phyloP scores from a whole-genome alignment of 345 rosid species.

The Psidium friedrichsthalianum region DNA sequence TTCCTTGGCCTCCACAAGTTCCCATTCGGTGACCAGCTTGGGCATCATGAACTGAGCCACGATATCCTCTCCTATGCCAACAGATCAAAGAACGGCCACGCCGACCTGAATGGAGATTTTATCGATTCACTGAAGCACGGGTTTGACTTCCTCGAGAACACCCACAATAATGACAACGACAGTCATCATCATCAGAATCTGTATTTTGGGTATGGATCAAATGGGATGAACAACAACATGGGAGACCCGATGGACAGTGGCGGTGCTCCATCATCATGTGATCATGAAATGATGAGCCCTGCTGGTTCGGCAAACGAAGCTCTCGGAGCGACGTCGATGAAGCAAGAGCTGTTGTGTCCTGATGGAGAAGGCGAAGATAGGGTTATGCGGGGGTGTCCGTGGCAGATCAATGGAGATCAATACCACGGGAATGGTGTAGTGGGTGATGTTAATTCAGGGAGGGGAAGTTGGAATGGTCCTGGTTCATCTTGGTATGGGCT shows the following conservation, averaged over 20 bases:
- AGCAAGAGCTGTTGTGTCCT: slow-evolving; percentile 36
- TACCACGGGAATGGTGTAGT: background rate
- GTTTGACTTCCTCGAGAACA: background rate
- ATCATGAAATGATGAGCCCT: slow-evolving; percentile 17
- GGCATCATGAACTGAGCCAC: background rate
- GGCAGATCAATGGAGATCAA: slow-evolving; percentile 55
- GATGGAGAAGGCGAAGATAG: slow-evolving; percentile 27
- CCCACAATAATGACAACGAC: background rate
- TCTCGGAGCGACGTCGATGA: slow-evolving; percentile 27
- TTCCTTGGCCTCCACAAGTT: background rate
- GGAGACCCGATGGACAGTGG: slow-evolving; percentile 16
- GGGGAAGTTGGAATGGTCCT: slow-evolving; percentile 4
- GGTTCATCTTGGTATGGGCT: slow-evolving; percentile 4
- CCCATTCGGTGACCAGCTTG: background rate
- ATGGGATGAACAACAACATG: slow-evolving; percentile 13
- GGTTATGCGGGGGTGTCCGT: slow-evolving; percentile 56
- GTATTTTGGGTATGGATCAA: slow-evolving; percentile 32
- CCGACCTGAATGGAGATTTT: background rate
- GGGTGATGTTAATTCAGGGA: background rate
- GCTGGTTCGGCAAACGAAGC: background rate
- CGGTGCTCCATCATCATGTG: slow-evolving; percentile 5
- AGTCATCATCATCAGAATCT: slow-evolving; percentile 17
- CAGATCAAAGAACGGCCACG: background rate
- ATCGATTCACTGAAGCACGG: background rate
- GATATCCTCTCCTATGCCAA: background rate